A percentile compares a stretch with the other conserved stretches of the same genome.
Evolutionary conservation across 2,329 filamentous ascomycete genomes (phyloP).

Genomic region (Cladophialophora chaetospira): DNA sequence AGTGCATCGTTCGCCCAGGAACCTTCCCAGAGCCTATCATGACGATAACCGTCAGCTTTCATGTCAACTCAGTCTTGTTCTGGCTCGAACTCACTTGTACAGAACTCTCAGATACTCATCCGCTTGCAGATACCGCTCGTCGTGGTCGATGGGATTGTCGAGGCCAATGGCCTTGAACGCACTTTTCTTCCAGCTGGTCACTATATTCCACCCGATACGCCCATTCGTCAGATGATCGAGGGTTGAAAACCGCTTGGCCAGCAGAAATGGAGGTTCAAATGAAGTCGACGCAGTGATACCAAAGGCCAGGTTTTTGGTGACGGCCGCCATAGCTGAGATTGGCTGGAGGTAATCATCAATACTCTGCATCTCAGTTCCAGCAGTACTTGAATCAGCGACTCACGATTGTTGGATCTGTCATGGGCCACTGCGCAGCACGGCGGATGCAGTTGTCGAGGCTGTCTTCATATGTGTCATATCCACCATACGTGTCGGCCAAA

Average conservation of each 20-base stretch:
- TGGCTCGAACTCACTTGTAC: slow-evolving; percentile 54
- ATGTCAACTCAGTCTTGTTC: not conserved
- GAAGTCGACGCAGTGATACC: slow-evolving; percentile 65
- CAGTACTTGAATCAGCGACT: slow-evolving; percentile 35
- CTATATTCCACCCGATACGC: slow-evolving; percentile 67
- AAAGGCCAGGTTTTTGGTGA: slow-evolving; percentile 65
- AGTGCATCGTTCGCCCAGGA: slow-evolving; percentile 63
- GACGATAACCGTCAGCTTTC: not conserved
- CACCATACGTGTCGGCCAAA: slow-evolving; percentile 61
- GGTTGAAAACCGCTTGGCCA: slow-evolving; percentile 64
- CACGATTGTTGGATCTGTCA: slow-evolving; percentile 66
- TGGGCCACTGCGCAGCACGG: slow-evolving; percentile 64
- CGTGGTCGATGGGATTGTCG: slow-evolving; percentile 60
- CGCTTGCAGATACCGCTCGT: slow-evolving; percentile 62
- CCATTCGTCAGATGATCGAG: slow-evolving; percentile 64
- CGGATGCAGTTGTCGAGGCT: slow-evolving; percentile 63
- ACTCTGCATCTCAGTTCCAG: not conserved
- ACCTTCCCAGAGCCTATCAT: slow-evolving; percentile 53
- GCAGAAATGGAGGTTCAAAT: slow-evolving; percentile 63
- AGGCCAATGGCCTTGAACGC: slow-evolving; percentile 65
- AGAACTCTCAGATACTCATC: slow-evolving; percentile 64
- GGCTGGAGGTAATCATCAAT: slow-evolving; percentile 43
- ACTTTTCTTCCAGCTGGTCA: slow-evolving; percentile 64
- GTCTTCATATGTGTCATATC: slow-evolving; percentile 40
- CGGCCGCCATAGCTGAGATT: slow-evolving; percentile 67